Percentiles rank a stretch among this genome's conserved stretches.
Conservation (phyloP, 202 grass and related monocot genomes). For the Dendrocalamus latiflorus region DNA sequence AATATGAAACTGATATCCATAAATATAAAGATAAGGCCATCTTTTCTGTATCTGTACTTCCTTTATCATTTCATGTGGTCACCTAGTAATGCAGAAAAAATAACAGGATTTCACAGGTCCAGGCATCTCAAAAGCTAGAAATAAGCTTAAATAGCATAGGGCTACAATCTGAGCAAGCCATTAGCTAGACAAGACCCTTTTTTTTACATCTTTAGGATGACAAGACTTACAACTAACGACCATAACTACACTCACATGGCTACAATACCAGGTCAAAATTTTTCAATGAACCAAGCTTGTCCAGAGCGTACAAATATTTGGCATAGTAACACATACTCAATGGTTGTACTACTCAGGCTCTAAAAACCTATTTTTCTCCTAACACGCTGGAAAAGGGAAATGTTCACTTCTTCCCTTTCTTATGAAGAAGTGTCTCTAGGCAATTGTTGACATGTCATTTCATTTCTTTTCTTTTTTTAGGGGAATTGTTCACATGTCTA, state of each 20-base stretch:
- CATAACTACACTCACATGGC: background rate
- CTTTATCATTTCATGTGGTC: background rate
- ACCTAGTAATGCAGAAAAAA: background rate
- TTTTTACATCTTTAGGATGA: background rate
- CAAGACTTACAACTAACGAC: background rate
- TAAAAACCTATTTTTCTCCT: background rate
- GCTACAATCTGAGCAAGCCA: background rate
- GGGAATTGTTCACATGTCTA: background rate
- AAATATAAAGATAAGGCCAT: background rate
- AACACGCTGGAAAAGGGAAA: background rate
- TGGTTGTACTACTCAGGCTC: background rate
- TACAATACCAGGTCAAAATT: background rate
- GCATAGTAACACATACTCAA: background rate
- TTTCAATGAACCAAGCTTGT: background rate
- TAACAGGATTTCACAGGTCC: background rate
- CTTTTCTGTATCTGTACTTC: background rate
- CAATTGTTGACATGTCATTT: background rate
- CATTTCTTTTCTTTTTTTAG: background rate
- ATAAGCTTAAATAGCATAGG: background rate
- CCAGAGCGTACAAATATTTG: background rate
- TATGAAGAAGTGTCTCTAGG: background rate
- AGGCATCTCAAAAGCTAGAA: background rate
- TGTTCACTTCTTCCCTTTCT: background rate
- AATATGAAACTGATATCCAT: too few relatives aligned
- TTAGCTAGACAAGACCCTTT: background rate